These are phyloP conservation scores for Mucor lusitanicus DNA, from an alignment of 371 early-diverging fungal species.

Conservation along the genomic window DNA sequence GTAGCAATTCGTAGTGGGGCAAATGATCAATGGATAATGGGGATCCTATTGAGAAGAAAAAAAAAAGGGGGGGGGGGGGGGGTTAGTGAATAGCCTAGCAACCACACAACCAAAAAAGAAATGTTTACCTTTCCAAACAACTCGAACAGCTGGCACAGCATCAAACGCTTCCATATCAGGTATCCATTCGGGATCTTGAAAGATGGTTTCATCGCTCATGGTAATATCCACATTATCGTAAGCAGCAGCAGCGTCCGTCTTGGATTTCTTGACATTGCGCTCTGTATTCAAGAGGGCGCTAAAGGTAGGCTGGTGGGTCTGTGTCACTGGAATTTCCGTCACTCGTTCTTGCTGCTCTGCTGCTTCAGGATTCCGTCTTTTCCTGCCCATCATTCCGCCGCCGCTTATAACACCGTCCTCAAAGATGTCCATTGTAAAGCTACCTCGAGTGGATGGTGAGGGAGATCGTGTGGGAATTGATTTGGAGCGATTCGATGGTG, in stretches of 20 bases:
- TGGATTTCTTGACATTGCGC: constrained; percentile 29
- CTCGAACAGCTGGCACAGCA: constrained; percentile 16
- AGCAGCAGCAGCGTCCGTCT: constrained; percentile 33
- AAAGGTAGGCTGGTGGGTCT: constrained; percentile 19
- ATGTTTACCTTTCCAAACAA: constrained; percentile 37
- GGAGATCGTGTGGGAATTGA: constrained; percentile 22
- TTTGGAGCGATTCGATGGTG: constrained; percentile 9
- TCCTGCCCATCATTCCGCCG: constrained; percentile 4
- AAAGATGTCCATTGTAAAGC: constrained; percentile 22
- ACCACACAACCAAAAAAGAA: background rate
- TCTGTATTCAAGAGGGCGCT: constrained; percentile 14
- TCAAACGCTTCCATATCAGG: constrained; percentile 31
- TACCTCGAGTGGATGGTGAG: constrained; percentile 15
- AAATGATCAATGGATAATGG: constrained; percentile 49
- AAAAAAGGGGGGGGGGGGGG: background rate
- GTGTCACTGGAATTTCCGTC: constrained; percentile 16
- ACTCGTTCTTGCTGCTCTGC: constrained; percentile 4
- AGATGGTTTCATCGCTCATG: constrained; percentile 17
- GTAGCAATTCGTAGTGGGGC: constrained; percentile 52
- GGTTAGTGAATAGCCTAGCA: background rate
- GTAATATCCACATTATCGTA: constrained; percentile 30
- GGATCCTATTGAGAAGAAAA: constrained; percentile 32
- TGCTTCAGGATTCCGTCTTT: constrained; percentile 16
- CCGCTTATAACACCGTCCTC: constrained; percentile 4
- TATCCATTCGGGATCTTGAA: constrained; percentile 30